phyloP scores from a whole-genome alignment of 352 stramenopile species.

The Blastocystis hominis region DNA sequence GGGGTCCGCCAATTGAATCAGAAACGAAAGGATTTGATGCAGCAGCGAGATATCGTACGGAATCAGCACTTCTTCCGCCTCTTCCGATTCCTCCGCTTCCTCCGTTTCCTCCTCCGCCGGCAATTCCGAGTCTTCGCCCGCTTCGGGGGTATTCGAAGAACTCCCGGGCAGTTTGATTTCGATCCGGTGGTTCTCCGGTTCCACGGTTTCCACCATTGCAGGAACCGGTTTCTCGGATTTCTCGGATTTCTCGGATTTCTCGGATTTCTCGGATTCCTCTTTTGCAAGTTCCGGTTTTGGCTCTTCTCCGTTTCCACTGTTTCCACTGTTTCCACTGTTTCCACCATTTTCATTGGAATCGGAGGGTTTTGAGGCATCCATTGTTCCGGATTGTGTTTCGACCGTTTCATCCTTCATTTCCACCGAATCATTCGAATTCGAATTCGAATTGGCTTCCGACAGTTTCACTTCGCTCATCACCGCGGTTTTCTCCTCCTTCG shows the following conservation, averaged over 20 bases:
- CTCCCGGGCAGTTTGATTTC: background rate
- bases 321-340: background rate
- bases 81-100: conserved; percentile 25
- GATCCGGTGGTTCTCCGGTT: background rate
- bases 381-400: background rate
- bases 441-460: background rate
- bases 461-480: background rate
- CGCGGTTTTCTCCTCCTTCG: background rate
- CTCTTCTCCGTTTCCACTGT: background rate
- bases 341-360: background rate
- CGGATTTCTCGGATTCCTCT: background rate
- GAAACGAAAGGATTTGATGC: conserved; percentile 81
- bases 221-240: background rate
- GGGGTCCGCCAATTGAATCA: conserved; percentile 82
- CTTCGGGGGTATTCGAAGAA: background rate
- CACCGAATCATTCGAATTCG: background rate
- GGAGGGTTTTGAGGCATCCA: background rate
- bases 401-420: background rate
- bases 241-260: background rate
- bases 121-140: background rate
- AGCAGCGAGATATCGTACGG: conserved; percentile 78
- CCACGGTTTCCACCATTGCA: background rate
- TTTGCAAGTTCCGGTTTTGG: too few species aligned
- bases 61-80: conserved; percentile 33
- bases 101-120: conserved; percentile 47